Conservation (phyloP, 2,329 filamentous ascomycete genomes). For the Colletotrichum musicola region DNA sequence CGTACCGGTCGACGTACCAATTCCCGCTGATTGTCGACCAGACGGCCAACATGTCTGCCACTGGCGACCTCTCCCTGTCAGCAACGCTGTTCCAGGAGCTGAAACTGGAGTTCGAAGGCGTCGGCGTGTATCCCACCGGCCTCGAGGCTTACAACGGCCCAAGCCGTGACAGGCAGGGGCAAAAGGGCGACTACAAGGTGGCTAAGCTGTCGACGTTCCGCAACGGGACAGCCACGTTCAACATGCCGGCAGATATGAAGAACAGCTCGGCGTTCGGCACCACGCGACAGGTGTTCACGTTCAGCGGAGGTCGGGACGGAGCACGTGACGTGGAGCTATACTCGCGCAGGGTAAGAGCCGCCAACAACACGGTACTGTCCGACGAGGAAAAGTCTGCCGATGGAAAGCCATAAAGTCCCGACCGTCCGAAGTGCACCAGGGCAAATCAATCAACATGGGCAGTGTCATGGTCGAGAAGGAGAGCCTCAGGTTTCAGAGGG, state of each 20-base stretch:
- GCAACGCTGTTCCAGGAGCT: conserved; percentile 58
- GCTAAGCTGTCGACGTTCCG: conserved; percentile 62
- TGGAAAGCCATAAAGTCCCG: conserved; percentile 8
- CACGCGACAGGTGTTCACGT: conserved; percentile 68
- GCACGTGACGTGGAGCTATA: conserved; percentile 61
- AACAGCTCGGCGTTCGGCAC: conserved; percentile 65
- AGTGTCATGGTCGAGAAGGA: background rate
- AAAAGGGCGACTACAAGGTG: conserved; percentile 38
- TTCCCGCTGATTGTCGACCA: conserved; percentile 74
- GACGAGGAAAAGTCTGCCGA: conserved; percentile 59
- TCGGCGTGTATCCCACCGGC: conserved; percentile 67
- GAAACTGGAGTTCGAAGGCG: conserved; percentile 52
- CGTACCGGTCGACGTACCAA: conserved; percentile 58
- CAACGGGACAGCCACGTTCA: conserved; percentile 69
- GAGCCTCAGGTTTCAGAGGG: conserved; percentile 14
- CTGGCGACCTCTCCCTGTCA: conserved; percentile 60
- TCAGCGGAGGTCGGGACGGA: conserved; percentile 54
- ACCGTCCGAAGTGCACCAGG: conserved; percentile 8
- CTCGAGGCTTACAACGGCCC: conserved; percentile 66
- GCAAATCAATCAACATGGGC: conserved; percentile 9
- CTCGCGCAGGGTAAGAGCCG: conserved; percentile 65
- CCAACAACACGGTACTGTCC: conserved; percentile 64
- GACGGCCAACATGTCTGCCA: conserved; percentile 56
- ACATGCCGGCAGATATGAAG: conserved; percentile 58
- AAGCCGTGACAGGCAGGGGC: conserved; percentile 37